phyloP scores from a whole-genome alignment of 495 filamentous ascomycete species.

The Zalerion maritima region DNA sequence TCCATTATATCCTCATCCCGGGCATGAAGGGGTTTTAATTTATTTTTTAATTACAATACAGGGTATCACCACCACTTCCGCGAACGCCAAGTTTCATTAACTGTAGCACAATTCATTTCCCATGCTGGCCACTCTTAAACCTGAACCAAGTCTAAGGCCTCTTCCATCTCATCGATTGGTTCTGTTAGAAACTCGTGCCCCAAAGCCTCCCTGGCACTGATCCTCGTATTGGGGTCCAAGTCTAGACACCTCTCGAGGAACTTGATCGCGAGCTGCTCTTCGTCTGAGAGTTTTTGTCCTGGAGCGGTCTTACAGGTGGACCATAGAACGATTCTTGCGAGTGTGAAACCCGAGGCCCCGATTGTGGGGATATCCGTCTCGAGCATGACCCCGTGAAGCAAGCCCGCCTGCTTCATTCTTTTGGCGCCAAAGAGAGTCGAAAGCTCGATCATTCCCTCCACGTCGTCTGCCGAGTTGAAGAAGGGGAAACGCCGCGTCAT shows the following conservation, averaged over 20 bases:
- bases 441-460: conserved; percentile 95
- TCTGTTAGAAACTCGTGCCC: conserved; percentile 66
- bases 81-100: too few relatives aligned
- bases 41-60: too few relatives aligned
- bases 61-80: too few relatives aligned
- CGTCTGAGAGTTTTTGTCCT: conserved; percentile 32
- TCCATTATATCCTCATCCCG: too few relatives aligned
- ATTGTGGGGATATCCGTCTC: conserved; percentile 87
- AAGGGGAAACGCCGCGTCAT: conserved; percentile 87
- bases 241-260: conserved; percentile 59
- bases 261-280: conserved; percentile 49
- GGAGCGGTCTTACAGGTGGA: conserved; percentile 48
- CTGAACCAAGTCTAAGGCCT: too few relatives aligned
- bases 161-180: conserved; percentile 5
- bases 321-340: conserved; percentile 92
- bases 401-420: conserved; percentile 67
- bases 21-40: too few relatives aligned
- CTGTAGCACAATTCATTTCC: too few relatives aligned
- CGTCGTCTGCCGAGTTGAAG: conserved; percentile 92
- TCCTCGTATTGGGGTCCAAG: conserved; percentile 53
- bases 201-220: conserved; percentile 57
- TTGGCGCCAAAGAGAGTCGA: conserved; percentile 82
- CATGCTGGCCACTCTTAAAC: too few relatives aligned
- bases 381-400: conserved; percentile 71
- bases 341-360: conserved; percentile 63